These are phyloP conservation scores for Epichloe coenophiala DNA, from an alignment of 2,329 filamentous ascomycete genomes.

Conservation along the genomic window DNA sequence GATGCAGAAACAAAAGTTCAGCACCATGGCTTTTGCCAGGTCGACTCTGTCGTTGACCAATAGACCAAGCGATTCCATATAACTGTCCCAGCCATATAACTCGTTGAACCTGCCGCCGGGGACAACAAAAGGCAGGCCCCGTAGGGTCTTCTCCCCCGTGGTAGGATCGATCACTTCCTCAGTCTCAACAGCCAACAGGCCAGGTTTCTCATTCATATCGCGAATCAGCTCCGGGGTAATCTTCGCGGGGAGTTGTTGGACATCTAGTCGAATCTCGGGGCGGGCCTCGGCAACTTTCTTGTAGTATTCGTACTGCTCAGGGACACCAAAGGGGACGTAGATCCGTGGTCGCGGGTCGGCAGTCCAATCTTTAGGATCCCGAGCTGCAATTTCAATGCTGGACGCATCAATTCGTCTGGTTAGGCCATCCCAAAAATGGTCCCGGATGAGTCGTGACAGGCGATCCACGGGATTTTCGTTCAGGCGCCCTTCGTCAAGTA, in stretches of 20 bases:
- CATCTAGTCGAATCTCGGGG: constrained; percentile 78
- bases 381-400: constrained; percentile 72
- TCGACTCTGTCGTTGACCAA: constrained; percentile 75
- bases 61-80: constrained; percentile 91
- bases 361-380: constrained; percentile 93
- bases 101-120: constrained; percentile 97
- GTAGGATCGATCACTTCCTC: constrained; percentile 53
- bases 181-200: constrained; percentile 81
- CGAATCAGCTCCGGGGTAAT: constrained; percentile 73
- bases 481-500: constrained; percentile 79
- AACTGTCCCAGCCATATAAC: constrained; percentile 97
- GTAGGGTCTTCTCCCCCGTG: constrained; percentile 57
- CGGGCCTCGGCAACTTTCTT: constrained; percentile 60
- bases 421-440: constrained; percentile 85
- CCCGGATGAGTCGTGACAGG: constrained; percentile 71
- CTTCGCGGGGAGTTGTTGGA: constrained; percentile 61
- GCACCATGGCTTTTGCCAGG: constrained; percentile 85
- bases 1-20: constrained; percentile 96
- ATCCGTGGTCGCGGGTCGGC: constrained; percentile 78
- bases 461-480: constrained; percentile 93
- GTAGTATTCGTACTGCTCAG: constrained; percentile 86
- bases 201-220: constrained; percentile 75
- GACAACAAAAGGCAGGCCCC: constrained; percentile 88
- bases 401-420: constrained; percentile 83
- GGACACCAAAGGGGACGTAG: constrained; percentile 73